phyloP scores from a whole-genome alignment of 2,329 filamentous ascomycete genomes.

The Arachnomyces sp. region DNA sequence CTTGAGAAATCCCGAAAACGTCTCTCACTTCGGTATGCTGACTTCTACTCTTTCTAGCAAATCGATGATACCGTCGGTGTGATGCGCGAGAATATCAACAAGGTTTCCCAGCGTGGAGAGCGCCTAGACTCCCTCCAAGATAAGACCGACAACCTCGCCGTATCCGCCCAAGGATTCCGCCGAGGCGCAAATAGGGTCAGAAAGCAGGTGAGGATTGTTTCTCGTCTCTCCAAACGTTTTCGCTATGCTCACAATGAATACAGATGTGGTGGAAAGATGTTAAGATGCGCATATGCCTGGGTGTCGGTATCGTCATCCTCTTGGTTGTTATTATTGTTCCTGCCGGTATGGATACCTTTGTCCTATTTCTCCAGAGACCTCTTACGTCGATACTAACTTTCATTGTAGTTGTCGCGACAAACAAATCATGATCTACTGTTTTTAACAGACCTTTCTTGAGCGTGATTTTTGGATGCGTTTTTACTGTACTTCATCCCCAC shows the following conservation, averaged over 20 bases:
- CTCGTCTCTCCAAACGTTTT: no score
- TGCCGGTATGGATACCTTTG: slow-evolving; percentile 15
- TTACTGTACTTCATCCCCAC: slow-evolving; percentile 17
- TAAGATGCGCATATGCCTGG: slow-evolving; percentile 99
- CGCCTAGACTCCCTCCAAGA: slow-evolving; percentile 81
- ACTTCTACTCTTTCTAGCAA: slow-evolving; percentile 56
- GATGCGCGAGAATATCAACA: slow-evolving; percentile 97
- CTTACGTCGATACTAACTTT: slow-evolving; percentile 8
- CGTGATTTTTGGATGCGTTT: slow-evolving; percentile 24
- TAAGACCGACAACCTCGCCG: slow-evolving; percentile 87
- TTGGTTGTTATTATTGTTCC: slow-evolving; percentile 92
- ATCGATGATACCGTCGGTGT: slow-evolving; percentile 92
- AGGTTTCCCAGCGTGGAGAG: slow-evolving; percentile 87
- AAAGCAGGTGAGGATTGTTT: slow-evolving; percentile 55
- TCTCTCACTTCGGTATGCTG: slow-evolving; percentile 10
- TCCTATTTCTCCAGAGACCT: neutral
- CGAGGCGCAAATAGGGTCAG: slow-evolving; percentile 92
- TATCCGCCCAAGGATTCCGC: slow-evolving; percentile 90
- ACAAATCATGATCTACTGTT: slow-evolving; percentile 28
- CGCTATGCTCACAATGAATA: no score
- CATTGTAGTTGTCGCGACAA: slow-evolving; percentile 36
- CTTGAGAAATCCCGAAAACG: neutral
- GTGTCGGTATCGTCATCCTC: slow-evolving; percentile 82
- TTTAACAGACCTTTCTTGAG: slow-evolving; percentile 22
- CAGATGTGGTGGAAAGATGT: slow-evolving; percentile 99